Evolutionary conservation across 106 monocot species (phyloP).

Genomic region (Posidonia australis): DNA sequence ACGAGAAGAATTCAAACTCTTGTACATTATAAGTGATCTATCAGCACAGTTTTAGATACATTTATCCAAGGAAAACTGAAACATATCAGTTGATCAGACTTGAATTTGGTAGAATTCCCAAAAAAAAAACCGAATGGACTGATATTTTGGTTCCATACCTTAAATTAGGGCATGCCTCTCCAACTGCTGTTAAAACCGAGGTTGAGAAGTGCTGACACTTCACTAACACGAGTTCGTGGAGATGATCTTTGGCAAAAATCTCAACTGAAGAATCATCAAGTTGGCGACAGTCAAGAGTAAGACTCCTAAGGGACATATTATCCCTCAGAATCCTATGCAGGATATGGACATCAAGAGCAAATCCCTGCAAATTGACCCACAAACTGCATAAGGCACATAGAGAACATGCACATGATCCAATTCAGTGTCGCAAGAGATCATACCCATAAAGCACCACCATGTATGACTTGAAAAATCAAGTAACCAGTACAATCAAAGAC

Average conservation of each 20-base stretch:
- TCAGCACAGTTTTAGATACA: too few species aligned
- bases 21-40: too few species aligned
- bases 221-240: slow-evolving; percentile 58
- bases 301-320: slow-evolving; percentile 31
- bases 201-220: slow-evolving; percentile 51
- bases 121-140: background rate
- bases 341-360: slow-evolving; percentile 34
- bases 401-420: background rate
- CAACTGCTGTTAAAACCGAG: slow-evolving; percentile 36
- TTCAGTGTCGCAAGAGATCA: background rate
- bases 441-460: background rate
- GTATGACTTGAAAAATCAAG: too few species aligned
- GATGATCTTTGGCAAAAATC: slow-evolving; percentile 40
- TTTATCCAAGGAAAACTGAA: too few species aligned
- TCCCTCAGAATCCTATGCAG: slow-evolving; percentile 35
- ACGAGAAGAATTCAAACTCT: too few species aligned
- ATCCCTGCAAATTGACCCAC: slow-evolving; percentile 26
- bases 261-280: slow-evolving; percentile 49
- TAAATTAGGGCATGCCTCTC: slow-evolving; percentile 45
- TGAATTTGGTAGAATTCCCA: background rate
- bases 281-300: slow-evolving; percentile 51
- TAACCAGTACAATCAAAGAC: too few species aligned
- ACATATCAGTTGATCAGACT: background rate
- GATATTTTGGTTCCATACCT: slow-evolving; percentile 30
- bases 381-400: background rate